Percentiles rank a stretch among this genome's conserved stretches.
Evolutionary conservation across 495 filamentous ascomycete species (phyloP).

Genomic region (Podospora tetraspora): DNA sequence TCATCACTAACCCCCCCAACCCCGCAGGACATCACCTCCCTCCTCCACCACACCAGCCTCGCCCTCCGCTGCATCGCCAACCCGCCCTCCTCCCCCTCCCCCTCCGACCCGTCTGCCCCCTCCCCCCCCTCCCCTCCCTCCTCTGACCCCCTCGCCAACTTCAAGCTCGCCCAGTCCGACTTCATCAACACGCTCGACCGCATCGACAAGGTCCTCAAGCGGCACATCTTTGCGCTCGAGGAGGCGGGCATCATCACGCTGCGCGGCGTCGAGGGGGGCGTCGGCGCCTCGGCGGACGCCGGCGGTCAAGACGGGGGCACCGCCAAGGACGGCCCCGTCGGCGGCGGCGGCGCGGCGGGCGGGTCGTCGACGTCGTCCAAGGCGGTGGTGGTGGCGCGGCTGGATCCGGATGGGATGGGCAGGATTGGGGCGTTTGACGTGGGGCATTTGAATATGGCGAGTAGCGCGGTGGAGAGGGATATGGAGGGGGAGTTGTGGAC

Average conservation of each 20-base stretch:
- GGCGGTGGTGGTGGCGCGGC: conserved; percentile 18
- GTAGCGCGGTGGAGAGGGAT: conserved; percentile 66
- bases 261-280: conserved; percentile 4
- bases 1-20: not conserved
- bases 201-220: conserved; percentile 62
- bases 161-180: conserved; percentile 56
- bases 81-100: conserved; percentile 30
- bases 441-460: conserved; percentile 78
- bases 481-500: conserved; percentile 77
- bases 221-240: conserved; percentile 76
- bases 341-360: not conserved
- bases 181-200: conserved; percentile 64
- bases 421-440: conserved; percentile 65
- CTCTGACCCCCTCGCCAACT: conserved; percentile 43
- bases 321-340: not conserved
- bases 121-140: not conserved
- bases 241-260: conserved; percentile 68
- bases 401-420: conserved; percentile 47
- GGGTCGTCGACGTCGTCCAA: not conserved
- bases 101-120: conserved; percentile 23
- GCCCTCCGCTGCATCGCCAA: conserved; percentile 67
- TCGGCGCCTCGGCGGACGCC: not conserved
- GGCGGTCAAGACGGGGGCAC: not conserved
- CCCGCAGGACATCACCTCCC: conserved; percentile 42
- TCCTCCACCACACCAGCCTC: conserved; percentile 62